Percentiles rank a stretch among this genome's conserved stretches.
Evolutionary conservation across 345 rosid species (phyloP).

Genomic region (Citrus australasica): DNA sequence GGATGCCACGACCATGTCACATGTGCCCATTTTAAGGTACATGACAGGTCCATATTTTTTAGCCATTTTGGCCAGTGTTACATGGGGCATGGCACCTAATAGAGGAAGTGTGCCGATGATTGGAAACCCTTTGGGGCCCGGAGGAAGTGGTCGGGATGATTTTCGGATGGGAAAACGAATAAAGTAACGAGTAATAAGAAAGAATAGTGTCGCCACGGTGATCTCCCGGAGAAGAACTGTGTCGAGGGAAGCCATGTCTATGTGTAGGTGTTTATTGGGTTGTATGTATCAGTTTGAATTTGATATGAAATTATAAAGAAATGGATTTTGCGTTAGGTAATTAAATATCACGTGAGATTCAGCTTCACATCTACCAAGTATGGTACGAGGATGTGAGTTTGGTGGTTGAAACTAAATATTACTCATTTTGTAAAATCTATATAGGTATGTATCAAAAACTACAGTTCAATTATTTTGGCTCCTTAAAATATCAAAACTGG

Average conservation of each 20-base stretch:
- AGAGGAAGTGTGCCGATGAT: constrained; percentile 51
- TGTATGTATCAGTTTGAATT: neutral
- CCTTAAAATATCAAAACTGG: no score
- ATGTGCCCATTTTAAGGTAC: constrained; percentile 51
- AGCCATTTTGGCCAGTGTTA: constrained; percentile 42
- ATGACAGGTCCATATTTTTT: constrained; percentile 49
- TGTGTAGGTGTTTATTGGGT: neutral
- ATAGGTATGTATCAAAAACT: no score
- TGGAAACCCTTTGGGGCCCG: constrained; percentile 61
- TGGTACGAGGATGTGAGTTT: neutral
- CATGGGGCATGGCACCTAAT: constrained; percentile 58
- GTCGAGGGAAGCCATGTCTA: neutral
- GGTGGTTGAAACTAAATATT: neutral
- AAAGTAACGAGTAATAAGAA: constrained; percentile 24
- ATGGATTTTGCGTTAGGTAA: neutral
- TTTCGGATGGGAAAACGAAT: constrained; percentile 14
- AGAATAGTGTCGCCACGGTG: neutral
- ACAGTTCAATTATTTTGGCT: no score
- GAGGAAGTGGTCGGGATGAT: constrained; percentile 26
- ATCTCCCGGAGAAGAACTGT: neutral
- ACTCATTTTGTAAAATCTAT: neutral
- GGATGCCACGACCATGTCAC: constrained; percentile 53
- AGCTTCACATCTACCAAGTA: neutral
- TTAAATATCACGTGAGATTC: neutral
- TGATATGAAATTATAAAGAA: neutral